A percentile compares a stretch with the other conserved stretches of the same genome.
phyloP scores from a whole-genome alignment of 768 basidiomycete species.

The Lactarius trivialis region DNA sequence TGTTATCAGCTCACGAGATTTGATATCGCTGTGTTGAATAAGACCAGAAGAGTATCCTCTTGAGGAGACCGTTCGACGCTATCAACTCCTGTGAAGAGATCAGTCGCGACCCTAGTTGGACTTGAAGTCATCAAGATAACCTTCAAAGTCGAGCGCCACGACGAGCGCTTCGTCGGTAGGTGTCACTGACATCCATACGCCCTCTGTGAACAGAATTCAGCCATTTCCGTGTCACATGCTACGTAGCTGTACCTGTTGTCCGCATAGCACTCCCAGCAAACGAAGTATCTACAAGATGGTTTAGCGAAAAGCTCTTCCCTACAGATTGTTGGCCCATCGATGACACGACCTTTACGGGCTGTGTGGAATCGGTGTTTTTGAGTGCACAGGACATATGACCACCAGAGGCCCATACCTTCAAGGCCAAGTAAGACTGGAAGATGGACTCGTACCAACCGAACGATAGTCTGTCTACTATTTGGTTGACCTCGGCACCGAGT shows the following conservation, averaged over 20 bases:
- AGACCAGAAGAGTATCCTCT: slow-evolving; percentile 54
- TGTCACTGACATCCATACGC: slow-evolving; percentile 63
- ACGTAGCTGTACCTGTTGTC: slow-evolving; percentile 38
- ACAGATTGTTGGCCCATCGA: slow-evolving; percentile 68
- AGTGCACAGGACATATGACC: neutral
- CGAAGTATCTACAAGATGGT: slow-evolving; percentile 57
- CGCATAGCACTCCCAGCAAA: slow-evolving; percentile 62
- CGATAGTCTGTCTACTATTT: slow-evolving; percentile 47
- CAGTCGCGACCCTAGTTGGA: neutral
- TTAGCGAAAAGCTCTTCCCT: slow-evolving; percentile 52
- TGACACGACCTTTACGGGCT: slow-evolving; percentile 60
- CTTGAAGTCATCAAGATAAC: slow-evolving; percentile 25
- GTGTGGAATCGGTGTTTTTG: neutral
- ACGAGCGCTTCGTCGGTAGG: slow-evolving; percentile 49
- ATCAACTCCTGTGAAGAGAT: slow-evolving; percentile 42
- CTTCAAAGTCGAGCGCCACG: slow-evolving; percentile 62
- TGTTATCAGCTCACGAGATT: slow-evolving; percentile 38
- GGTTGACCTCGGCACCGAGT: slow-evolving; percentile 51
- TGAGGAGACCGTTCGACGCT: slow-evolving; percentile 58
- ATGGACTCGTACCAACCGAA: slow-evolving; percentile 64
- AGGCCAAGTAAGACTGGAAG: slow-evolving; percentile 56
- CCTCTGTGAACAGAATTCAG: slow-evolving; percentile 32
- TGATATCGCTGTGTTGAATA: slow-evolving; percentile 61
- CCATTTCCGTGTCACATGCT: neutral
- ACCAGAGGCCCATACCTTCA: slow-evolving; percentile 36